A percentile compares a stretch with the other conserved stretches of the same genome.
Conservation (phyloP, 345 rosid species). For the Hypericum perforatum region DNA sequence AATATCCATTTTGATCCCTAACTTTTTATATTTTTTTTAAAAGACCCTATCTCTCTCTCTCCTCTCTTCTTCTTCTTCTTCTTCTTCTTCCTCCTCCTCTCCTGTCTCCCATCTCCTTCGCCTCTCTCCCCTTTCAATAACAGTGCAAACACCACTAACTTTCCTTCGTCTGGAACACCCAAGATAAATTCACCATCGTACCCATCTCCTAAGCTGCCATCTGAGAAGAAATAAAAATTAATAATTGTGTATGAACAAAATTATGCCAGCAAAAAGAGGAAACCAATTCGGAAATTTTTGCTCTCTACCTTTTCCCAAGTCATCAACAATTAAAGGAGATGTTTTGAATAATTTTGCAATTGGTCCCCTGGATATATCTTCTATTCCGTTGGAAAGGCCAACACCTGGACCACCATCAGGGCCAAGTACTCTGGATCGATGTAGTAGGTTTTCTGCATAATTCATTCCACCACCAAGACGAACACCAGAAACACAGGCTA, state of each 20-base stretch:
- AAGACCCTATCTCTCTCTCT: too few species aligned
- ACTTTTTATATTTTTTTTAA: too few species aligned
- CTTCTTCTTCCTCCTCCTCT: too few species aligned
- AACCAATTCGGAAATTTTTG: not conserved
- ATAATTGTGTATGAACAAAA: constrained; percentile 11
- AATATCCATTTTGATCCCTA: too few species aligned
- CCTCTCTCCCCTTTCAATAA: too few species aligned
- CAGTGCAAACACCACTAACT: too few species aligned
- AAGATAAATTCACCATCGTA: constrained; percentile 41
- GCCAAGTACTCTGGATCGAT: constrained; percentile 86
- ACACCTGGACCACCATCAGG: too few species aligned
- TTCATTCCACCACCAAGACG: constrained; percentile 99
- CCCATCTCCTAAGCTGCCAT: constrained; percentile 31
- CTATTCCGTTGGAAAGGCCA: constrained; percentile 71
- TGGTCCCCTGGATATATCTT: constrained; percentile 72
- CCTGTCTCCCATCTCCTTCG: too few species aligned
- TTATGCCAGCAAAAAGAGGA: constrained; percentile 3
- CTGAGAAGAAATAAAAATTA: constrained; percentile 16
- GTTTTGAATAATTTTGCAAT: constrained; percentile 73
- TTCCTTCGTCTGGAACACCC: constrained; percentile 77
- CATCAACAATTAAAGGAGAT: constrained; percentile 40
- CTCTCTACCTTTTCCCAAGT: constrained; percentile 34
- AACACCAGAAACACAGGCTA: too few species aligned
- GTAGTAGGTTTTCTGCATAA: constrained; percentile 79
- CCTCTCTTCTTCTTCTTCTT: too few species aligned